A percentile compares a stretch with the other conserved stretches of the same genome.
These are phyloP conservation scores for Coniferiporia sulphurascens DNA, from an alignment of 1,284 basidiomycete genomes.

Conservation along the genomic window DNA sequence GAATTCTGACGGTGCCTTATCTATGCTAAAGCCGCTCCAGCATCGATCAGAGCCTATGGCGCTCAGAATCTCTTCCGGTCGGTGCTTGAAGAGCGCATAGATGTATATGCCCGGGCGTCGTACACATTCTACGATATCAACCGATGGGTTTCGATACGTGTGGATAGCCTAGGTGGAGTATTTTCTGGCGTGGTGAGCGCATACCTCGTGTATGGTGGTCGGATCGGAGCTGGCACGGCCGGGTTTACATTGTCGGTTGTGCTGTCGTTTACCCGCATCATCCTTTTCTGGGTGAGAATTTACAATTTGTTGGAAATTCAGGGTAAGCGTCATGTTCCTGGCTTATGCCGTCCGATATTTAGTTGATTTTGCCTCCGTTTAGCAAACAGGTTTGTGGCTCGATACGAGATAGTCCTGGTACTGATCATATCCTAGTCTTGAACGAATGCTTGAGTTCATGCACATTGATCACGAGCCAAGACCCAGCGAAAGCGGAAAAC, in stretches of 20 bases:
- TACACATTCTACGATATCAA: slow-evolving; percentile 23
- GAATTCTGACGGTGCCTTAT: not conserved
- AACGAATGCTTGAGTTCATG: slow-evolving; percentile 40
- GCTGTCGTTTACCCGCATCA: slow-evolving; percentile 4
- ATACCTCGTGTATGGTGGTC: slow-evolving; percentile 20
- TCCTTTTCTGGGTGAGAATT: slow-evolving; percentile 21
- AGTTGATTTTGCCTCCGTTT: not conserved
- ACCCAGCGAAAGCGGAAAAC: slow-evolving; percentile 18
- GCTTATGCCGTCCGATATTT: not conserved
- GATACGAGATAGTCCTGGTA: not conserved
- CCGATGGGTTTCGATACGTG: slow-evolving; percentile 20
- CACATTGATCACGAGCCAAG: slow-evolving; percentile 38
- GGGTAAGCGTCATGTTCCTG: slow-evolving; percentile 3
- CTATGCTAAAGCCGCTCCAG: slow-evolving; percentile 22
- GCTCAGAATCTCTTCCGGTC: slow-evolving; percentile 20
- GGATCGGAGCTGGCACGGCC: slow-evolving; percentile 12
- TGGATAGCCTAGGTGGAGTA: slow-evolving; percentile 19
- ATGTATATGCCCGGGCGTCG: slow-evolving; percentile 19
- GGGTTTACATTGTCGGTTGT: slow-evolving; percentile 22
- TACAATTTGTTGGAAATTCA: slow-evolving; percentile 21
- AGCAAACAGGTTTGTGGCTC: slow-evolving; percentile 16
- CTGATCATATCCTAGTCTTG: slow-evolving; percentile 26
- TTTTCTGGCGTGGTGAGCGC: slow-evolving; percentile 19
- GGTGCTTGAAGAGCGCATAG: slow-evolving; percentile 20
- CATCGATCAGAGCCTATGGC: slow-evolving; percentile 26